phyloP scores from a whole-genome alignment of 1,139 yeast species.

The Kurtzmaniella quercitrusa region DNA sequence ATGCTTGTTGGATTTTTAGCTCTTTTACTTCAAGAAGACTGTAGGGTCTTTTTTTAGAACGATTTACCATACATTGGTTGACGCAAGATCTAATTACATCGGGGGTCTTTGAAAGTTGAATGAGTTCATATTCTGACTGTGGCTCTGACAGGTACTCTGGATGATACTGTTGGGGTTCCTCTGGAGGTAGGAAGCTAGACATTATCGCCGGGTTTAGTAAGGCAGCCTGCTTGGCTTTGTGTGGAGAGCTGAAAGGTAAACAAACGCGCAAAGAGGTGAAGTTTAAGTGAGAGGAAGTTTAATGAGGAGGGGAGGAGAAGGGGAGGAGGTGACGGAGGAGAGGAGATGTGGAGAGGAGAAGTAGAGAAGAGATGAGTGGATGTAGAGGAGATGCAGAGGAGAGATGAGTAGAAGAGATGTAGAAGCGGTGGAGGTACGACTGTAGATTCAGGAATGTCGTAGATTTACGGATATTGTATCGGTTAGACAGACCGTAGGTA shows the following conservation, averaged over 20 bases:
- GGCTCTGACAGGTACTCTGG: too few species aligned
- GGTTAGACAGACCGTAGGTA: too few species aligned
- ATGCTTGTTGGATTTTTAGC: slow-evolving; percentile 61
- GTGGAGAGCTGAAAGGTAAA: slow-evolving; percentile 2
- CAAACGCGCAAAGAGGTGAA: background rate
- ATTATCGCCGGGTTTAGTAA: slow-evolving; percentile 5
- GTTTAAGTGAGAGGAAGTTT: background rate
- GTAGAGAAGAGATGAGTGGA: too few species aligned
- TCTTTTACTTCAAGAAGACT: slow-evolving; percentile 42
- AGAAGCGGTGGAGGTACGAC: too few species aligned
- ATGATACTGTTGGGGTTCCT: slow-evolving; percentile 10
- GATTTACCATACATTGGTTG: slow-evolving; percentile 10
- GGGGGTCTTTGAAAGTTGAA: slow-evolving; percentile 15
- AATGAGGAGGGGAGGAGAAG: too few species aligned
- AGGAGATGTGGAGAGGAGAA: too few species aligned
- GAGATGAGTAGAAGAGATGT: too few species aligned
- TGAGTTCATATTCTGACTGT: slow-evolving; percentile 14
- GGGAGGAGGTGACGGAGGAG: too few species aligned
- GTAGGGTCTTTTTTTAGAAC: slow-evolving; percentile 29
- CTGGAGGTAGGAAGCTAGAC: slow-evolving; percentile 12
- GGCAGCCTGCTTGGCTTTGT: background rate
- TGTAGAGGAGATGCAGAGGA: too few species aligned
- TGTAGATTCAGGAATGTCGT: too few species aligned
- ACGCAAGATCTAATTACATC: slow-evolving; percentile 17
- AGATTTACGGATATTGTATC: too few species aligned